Conservation (phyloP, 2,329 filamentous ascomycete genomes). For the Fusarium hainanense region DNA sequence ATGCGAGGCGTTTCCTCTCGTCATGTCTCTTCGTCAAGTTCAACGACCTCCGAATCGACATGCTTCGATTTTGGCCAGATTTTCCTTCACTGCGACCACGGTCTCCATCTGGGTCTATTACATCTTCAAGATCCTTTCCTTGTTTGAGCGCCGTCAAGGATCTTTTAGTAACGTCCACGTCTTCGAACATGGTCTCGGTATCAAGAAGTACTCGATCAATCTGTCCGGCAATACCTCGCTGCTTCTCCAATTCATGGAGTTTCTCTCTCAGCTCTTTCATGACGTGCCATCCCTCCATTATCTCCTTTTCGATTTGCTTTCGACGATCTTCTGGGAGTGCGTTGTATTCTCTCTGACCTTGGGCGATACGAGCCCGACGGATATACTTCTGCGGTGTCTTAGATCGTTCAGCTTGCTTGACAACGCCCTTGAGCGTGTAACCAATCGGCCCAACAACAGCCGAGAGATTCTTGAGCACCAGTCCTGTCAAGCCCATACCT, state of each 20-base stretch:
- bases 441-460: slow-evolving; percentile 70
- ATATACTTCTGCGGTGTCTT: slow-evolving; percentile 65
- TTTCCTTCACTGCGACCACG: slow-evolving; percentile 16
- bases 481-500: slow-evolving; percentile 71
- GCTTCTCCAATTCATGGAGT: slow-evolving; percentile 47
- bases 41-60: slow-evolving; percentile 35
- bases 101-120: slow-evolving; percentile 36
- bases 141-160: slow-evolving; percentile 58
- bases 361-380: slow-evolving; percentile 67
- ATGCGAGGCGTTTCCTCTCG: slow-evolving; percentile 22
- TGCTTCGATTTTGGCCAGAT: slow-evolving; percentile 27
- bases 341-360: slow-evolving; percentile 63
- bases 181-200: slow-evolving; percentile 57
- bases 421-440: slow-evolving; percentile 72
- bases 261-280: slow-evolving; percentile 48
- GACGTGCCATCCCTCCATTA: slow-evolving; percentile 49
- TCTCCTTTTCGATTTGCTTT: slow-evolving; percentile 42
- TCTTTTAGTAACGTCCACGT: slow-evolving; percentile 58
- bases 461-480: slow-evolving; percentile 72
- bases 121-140: slow-evolving; percentile 53
- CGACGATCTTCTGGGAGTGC: slow-evolving; percentile 51
- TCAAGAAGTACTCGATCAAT: slow-evolving; percentile 47
- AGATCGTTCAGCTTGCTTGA: slow-evolving; percentile 67
- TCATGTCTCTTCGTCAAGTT: slow-evolving; percentile 29
- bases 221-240: slow-evolving; percentile 54